Base-by-base conservation (phyloP, 805 yeast species). In the Pichia californica region DNA sequence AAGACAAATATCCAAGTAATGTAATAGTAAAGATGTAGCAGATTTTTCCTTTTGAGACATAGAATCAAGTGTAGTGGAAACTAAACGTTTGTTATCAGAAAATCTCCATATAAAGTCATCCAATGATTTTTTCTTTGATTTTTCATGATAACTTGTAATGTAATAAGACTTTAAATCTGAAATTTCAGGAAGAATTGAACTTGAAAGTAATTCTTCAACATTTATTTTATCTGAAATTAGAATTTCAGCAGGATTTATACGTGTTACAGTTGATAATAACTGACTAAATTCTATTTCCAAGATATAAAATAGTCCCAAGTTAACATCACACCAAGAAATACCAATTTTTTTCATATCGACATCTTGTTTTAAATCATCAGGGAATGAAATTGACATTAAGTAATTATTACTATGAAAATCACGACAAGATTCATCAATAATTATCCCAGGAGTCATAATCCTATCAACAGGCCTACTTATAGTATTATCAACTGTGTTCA, bases 401-500 rank as follows among this genome's bases (percentile, higher is more conserved):
- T 71, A 88, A 55, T 88, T 87, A 52, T 84, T 84, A 38, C 76
- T 73, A 46, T 76, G 77, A 45, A 77, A 77, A 57, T 88, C 84
- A 55, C 91, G 66, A 48, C 91, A 81, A 0, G 83, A 79, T 53
- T 91, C 97, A 55, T 87, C 96, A 10, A 91, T 75, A 28, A 91
- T 71, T 0, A 98, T 91, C 0, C 99, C 99, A 0, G 97, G 96
- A 0, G 97, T 83, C 2, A 93, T 77, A 7, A 91, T 77, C 33
- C 97, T 68, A 7, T 87, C 73, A 0, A 93, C 78, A 28, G 85
- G 81, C 36, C 99, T 68, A 33, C 74, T 76, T 18, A 83, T 73
- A 31, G 58, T 60, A 26, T 64, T 66, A 8, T 52, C 51, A 3
- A 50, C 52, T 2, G 50, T 41, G 30, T 56, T 54, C 13, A 38